Evolutionary conservation across 2,329 filamentous ascomycete genomes (phyloP).

Genomic region (Arthrobotrys sinensis): DNA sequence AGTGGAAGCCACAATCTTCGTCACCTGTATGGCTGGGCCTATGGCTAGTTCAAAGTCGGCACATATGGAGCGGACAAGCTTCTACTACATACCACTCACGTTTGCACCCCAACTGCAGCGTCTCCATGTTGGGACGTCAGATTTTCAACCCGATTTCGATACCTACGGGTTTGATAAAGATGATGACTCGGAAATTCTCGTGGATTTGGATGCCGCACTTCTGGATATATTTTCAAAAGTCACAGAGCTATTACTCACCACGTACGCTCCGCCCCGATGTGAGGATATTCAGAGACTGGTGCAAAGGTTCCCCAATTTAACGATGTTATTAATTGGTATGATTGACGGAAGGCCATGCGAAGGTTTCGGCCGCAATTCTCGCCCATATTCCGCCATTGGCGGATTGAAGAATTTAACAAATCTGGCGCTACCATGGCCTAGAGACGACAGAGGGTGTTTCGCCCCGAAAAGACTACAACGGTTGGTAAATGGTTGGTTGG

Average conservation of each 20-base stretch:
- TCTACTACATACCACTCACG: slow-evolving; percentile 4
- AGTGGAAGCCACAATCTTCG: neutral
- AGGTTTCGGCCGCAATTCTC: neutral
- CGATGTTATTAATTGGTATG: neutral
- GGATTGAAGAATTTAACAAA: neutral
- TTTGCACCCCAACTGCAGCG: slow-evolving; percentile 2
- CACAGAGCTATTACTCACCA: neutral
- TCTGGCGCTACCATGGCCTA: neutral
- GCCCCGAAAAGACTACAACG: neutral
- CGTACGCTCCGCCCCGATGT: neutral
- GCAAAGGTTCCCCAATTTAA: neutral
- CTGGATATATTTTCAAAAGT: slow-evolving; percentile 3
- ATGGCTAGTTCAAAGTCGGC: slow-evolving; percentile 1
- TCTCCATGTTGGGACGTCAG: neutral
- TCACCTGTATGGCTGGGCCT: neutral
- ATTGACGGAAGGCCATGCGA: slow-evolving; percentile 4
- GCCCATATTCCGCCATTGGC: neutral
- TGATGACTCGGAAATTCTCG: neutral
- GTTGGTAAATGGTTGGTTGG: neutral
- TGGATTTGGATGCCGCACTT: neutral
- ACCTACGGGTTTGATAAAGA: neutral
- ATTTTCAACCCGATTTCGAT: neutral
- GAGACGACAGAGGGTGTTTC: neutral
- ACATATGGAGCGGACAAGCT: neutral
- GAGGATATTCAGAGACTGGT: neutral